Percentiles rank a stretch among this genome's conserved stretches.
phyloP scores from a whole-genome alignment of 2,329 filamentous ascomycete species.

The Elsinoe perseae region DNA sequence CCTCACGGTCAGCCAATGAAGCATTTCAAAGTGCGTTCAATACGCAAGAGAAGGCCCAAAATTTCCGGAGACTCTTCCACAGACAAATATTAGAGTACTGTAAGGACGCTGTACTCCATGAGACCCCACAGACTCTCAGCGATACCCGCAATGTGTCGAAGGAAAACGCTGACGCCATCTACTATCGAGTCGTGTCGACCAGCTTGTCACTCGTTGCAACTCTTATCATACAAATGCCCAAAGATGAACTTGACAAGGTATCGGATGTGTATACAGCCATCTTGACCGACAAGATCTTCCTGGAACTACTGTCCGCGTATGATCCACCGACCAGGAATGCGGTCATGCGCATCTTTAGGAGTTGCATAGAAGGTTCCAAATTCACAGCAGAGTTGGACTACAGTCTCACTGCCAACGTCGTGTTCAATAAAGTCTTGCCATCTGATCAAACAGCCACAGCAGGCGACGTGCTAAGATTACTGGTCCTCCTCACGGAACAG shows the following conservation, averaged over 20 bases:
- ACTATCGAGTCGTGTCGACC: constrained; percentile 65
- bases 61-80: constrained; percentile 77
- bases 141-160: constrained; percentile 76
- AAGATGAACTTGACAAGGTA: constrained; percentile 52
- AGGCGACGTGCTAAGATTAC: constrained; percentile 58
- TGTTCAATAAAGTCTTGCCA: constrained; percentile 67
- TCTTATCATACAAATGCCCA: constrained; percentile 39
- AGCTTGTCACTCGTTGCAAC: constrained; percentile 49
- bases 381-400: constrained; percentile 40
- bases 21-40: constrained; percentile 68
- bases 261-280: constrained; percentile 56
- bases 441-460: constrained; percentile 67
- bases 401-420: constrained; percentile 51
- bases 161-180: constrained; percentile 82
- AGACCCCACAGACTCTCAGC: constrained; percentile 74
- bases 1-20: constrained; percentile 67
- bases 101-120: constrained; percentile 64
- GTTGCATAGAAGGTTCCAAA: constrained; percentile 40
- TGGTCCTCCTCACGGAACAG: constrained; percentile 57
- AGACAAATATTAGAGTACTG: constrained; percentile 74
- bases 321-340: constrained; percentile 48
- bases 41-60: constrained; percentile 67
- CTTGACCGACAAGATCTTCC: constrained; percentile 55
- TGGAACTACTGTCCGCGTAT: constrained; percentile 54
- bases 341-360: constrained; percentile 49